A percentile compares a stretch with the other conserved stretches of the same genome.
phyloP scores from a whole-genome alignment of 257 asterid genomes.

The Solanum bulbocastanum region DNA sequence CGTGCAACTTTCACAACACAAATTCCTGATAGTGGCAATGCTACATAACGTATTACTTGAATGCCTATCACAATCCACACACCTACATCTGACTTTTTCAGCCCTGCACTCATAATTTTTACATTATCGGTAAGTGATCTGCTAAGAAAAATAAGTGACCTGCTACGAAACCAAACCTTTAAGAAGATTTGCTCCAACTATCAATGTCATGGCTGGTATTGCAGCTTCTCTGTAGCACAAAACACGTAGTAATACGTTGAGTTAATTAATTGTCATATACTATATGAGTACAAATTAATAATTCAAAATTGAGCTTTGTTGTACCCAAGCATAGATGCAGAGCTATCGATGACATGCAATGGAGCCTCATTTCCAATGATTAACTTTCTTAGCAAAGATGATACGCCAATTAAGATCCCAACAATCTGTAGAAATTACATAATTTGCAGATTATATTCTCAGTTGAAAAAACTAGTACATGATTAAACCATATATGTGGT shows the following conservation, averaged over 20 bases:
- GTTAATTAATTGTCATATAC: background rate
- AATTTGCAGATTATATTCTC: background rate
- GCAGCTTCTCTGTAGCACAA: conserved; percentile 13
- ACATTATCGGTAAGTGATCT: background rate
- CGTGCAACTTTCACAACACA: conserved; percentile 17
- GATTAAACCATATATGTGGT: background rate
- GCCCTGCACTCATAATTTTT: conserved; percentile 4
- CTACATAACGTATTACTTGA: conserved; percentile 7
- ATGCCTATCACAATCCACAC: conserved; percentile 10
- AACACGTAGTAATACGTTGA: background rate
- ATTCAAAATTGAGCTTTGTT: background rate
- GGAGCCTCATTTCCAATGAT: conserved; percentile 8
- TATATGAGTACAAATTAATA: background rate
- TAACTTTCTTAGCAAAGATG: background rate
- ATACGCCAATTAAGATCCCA: conserved; percentile 6
- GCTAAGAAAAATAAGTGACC: no score
- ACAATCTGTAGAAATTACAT: background rate
- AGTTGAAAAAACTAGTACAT: no score
- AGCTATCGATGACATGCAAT: conserved; percentile 7
- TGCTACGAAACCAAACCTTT: background rate
- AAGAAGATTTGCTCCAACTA: conserved; percentile 19
- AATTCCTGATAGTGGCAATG: conserved; percentile 20
- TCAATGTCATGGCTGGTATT: conserved; percentile 14
- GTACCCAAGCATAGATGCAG: conserved; percentile 9
- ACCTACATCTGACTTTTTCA: conserved; percentile 12